Base-by-base conservation (phyloP, 306 rosid genomes). In the Gastrolobium bilobum region DNA sequence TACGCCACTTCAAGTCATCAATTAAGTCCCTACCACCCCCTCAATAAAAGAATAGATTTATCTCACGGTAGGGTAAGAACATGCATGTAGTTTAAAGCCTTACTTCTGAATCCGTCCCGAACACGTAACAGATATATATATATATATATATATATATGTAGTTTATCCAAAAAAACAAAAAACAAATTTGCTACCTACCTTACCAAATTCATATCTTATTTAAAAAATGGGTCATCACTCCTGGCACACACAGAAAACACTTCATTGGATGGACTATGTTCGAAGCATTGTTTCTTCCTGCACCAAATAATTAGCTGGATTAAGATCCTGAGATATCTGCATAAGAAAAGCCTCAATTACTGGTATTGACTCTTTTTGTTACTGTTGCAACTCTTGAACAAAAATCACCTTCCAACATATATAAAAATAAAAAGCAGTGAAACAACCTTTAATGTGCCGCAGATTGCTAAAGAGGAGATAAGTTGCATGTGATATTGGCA, bases 401-500 rank as follows among this genome's bases (percentile, higher is more conserved):
- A 63, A 47, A 78, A 61, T 15, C 10, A 65, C 50, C 59, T 30
- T 57, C 83, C 81, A 82, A 50, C 26, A 66, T 42, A 35, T 39
- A 42, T 10, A 5, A 68, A 40, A 64, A 67, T 81, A 42, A 71
- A 63, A 79, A 46, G 6, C 34, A 75, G 30, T 39, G 70, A 61
- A 52, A 40, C 5, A 57, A 59, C 51, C 79, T 65, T 74, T 11
- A 3, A 47, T 50, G 13, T 64, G 47, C 52, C 61, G 68, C 38
- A 2, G 37, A 62, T 26, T 57, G 56, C 15, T 38, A 14, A 58
- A 71, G 65, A 67, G 62, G 30, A 54, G 50, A 34, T 10, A 5
- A 70, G 30, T 70, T 35, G 37, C 80, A 81, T 79, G 93, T 87
- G 96, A 91, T 91, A 91, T 91, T 91, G 96, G 96, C 96, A 91